These are phyloP conservation scores for Dittrichia graveolens DNA, from an alignment of 129 eudicot genomes.

Conservation along the genomic window DNA sequence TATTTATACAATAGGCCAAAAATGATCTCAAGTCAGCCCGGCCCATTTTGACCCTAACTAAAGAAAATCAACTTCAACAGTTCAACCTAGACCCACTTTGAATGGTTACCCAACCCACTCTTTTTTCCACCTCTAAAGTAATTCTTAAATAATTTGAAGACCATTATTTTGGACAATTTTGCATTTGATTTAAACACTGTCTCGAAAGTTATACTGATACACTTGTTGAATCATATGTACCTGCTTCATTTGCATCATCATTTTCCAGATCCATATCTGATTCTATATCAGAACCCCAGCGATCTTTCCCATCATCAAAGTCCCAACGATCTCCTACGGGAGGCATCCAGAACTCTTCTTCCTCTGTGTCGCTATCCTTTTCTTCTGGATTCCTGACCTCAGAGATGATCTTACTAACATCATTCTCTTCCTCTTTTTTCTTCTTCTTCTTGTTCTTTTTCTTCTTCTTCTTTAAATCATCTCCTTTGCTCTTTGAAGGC, in stretches of 20 bases:
- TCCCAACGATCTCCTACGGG: slow-evolving; percentile 96
- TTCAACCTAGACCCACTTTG: not conserved
- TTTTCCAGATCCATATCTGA: slow-evolving; percentile 49
- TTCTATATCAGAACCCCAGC: slow-evolving; percentile 75
- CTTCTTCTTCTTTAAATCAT: slow-evolving; percentile 41
- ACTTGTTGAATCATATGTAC: slow-evolving; percentile 32
- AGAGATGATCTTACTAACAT: slow-evolving; percentile 47
- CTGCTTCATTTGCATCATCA: slow-evolving; percentile 53
- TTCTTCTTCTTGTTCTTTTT: slow-evolving; percentile 46
- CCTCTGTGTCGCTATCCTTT: slow-evolving; percentile 51
- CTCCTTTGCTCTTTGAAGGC: slow-evolving; percentile 38
- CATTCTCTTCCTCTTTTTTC: slow-evolving; percentile 31
- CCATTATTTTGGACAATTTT: not conserved
- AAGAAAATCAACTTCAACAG: not conserved
- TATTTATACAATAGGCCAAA: not conserved
- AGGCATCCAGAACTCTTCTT: slow-evolving; percentile 89
- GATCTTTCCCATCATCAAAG: slow-evolving; percentile 85
- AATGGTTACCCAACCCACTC: not conserved
- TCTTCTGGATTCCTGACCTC: slow-evolving; percentile 61
- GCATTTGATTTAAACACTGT: not conserved
- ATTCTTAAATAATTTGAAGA: not conserved
- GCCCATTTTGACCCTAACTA: not conserved
- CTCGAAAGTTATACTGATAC: slow-evolving; percentile 11
- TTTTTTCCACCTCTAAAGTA: not conserved
- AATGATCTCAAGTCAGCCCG: not conserved